Base-by-base conservation (phyloP, 768 basidiomycete genomes). In the Boletus rufocinnamomeus region DNA sequence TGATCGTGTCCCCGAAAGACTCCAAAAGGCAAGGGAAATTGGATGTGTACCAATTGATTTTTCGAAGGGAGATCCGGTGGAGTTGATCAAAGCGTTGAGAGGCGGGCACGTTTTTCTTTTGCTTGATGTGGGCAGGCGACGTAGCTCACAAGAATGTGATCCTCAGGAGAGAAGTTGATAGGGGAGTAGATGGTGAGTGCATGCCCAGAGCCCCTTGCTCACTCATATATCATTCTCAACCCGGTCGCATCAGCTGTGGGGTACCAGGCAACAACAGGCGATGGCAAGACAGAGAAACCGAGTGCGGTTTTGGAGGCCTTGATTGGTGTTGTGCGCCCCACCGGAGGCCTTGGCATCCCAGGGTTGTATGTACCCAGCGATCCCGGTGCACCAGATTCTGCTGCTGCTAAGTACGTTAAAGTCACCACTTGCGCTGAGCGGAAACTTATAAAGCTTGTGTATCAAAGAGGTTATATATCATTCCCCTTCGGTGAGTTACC, bases 241-340 rank as follows among this genome's bases (percentile, higher is more conserved):
- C 6, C 7, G n/a, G 32, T 59, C 77, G 81, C 82, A 47, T 79
- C 82, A 40, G 83, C 62, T 80, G 83, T 64, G 11, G 41, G 41
- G 21, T 43, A 43, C 21, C 41, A 43, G 21, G 83, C 84, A 6
- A 81, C 80, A 2, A 75, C 77, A 5, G 70, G 75, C 10, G 80
- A 82, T 56, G 82, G 82, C 17, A 82, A 81, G 66, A 84, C 79
- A 84, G 63, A 84, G 63, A 76, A 82, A 63, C 83, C 83, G 9
- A 85, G 82, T 61, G 77, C 72, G 2, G 80, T 84, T 7, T 75
- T 84, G 25, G 80, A 81, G 59, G 76, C 72, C 14, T 74, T 84
- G 72, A 43, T 43, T 43, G 41, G 41, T 21, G 41, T 43, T 43
- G 41, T 43, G 11, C 41, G 41, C 13, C 41, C 41, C 23, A 43